phyloP scores from a whole-genome alignment of 2,329 filamentous ascomycete species.

The Cladosporium phlei region DNA sequence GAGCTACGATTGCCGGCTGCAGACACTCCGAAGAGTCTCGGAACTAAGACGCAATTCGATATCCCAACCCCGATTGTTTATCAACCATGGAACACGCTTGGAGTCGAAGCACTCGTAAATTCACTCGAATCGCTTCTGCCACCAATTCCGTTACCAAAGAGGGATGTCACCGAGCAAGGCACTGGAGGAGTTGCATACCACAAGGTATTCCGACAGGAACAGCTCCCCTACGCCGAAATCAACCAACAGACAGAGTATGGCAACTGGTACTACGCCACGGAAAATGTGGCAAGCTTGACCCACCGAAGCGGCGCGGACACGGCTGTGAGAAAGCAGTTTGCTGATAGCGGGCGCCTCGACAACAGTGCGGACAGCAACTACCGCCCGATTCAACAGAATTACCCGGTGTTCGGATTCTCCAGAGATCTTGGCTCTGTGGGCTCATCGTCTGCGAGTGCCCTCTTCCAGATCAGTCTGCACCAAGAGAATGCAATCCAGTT shows the following conservation, averaged over 20 bases:
- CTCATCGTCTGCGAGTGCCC: conserved; percentile 32
- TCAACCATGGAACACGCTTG: too few relatives aligned
- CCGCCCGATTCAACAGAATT: conserved; percentile 44
- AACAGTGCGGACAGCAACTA: conserved; percentile 45
- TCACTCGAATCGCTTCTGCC: too few relatives aligned
- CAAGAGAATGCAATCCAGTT: conserved; percentile 50
- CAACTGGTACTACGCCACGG: conserved; percentile 50
- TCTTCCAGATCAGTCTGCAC: conserved; percentile 49
- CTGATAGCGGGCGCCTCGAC: conserved; percentile 39
- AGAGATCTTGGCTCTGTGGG: conserved; percentile 46
- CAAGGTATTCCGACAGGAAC: conserved; percentile 27
- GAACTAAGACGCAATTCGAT: too few relatives aligned
- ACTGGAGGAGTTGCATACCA: conserved; percentile 25
- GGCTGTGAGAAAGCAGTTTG: conserved; percentile 46
- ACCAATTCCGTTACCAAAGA: neutral
- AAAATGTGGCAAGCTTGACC: conserved; percentile 38
- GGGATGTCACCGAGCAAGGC: neutral
- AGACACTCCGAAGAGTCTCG: too few relatives aligned
- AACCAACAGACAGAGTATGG: conserved; percentile 50
- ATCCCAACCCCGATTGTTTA: too few relatives aligned
- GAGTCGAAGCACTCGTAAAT: too few relatives aligned
- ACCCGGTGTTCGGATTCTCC: conserved; percentile 51
- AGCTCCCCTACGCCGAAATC: conserved; percentile 41
- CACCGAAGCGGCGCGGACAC: conserved; percentile 44
- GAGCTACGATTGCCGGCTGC: neutral